Percentiles rank a stretch among this genome's conserved stretches.
Conservation (phyloP, 2,329 filamentous ascomycete species). For the Pseudogymnoascus sp. region DNA sequence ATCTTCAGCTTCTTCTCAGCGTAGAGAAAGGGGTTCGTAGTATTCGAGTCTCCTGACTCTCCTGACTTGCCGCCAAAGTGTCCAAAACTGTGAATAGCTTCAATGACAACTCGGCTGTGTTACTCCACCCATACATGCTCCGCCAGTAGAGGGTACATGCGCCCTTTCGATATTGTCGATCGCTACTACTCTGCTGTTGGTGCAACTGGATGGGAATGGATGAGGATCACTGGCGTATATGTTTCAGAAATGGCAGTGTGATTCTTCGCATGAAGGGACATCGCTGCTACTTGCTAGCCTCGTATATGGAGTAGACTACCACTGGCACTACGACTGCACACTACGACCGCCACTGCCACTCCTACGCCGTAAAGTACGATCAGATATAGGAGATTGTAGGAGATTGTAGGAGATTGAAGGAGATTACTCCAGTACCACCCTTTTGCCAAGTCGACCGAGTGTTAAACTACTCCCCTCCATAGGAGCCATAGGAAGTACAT, state of each 20-base stretch:
- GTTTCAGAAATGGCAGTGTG: background rate
- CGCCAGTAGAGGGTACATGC: background rate
- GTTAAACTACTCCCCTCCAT: background rate
- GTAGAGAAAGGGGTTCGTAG: background rate
- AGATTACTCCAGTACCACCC: background rate
- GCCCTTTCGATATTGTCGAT: constrained; percentile 1
- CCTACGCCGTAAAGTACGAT: background rate
- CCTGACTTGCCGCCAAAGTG: background rate
- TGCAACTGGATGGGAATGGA: background rate
- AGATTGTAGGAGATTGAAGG: background rate
- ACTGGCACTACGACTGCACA: no score
- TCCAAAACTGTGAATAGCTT: constrained; percentile 1
- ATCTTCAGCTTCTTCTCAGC: background rate
- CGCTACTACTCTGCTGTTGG: background rate
- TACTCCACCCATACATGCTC: background rate
- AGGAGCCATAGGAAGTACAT: background rate
- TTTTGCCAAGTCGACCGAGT: background rate
- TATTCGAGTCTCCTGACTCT: background rate
- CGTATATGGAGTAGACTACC: background rate
- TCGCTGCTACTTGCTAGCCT: background rate
- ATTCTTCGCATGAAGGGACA: constrained; percentile 4
- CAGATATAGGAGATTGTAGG: background rate
- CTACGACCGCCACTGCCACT: background rate
- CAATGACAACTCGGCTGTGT: constrained; percentile 6
- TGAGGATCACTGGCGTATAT: background rate